Percentiles rank a stretch among this genome's conserved stretches.
Evolutionary conservation across 83 land plant species (phyloP).

Genomic region (Isoetes engelmannii): DNA sequence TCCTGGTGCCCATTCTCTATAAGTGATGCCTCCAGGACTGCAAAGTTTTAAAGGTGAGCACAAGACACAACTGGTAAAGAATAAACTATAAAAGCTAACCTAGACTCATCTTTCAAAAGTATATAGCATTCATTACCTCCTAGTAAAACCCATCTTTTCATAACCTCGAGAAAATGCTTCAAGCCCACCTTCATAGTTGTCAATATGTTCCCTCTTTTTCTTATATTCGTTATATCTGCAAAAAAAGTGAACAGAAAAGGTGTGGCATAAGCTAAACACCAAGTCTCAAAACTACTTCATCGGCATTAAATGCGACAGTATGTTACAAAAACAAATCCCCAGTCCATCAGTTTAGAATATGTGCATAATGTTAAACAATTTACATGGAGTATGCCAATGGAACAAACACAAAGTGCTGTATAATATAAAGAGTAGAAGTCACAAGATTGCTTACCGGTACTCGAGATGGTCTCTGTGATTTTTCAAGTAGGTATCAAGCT

Average conservation of each 20-base stretch:
- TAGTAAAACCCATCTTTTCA: conserved; percentile 76
- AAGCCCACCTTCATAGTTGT: conserved; percentile 79
- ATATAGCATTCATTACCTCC: conserved; percentile 38
- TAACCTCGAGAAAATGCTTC: conserved; percentile 86
- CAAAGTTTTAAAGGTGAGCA: conserved; percentile 10
- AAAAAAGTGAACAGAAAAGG: not conserved
- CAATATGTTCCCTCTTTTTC: conserved; percentile 54
- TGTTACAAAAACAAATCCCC: not conserved
- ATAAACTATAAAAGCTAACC: too few species aligned
- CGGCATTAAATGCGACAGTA: not conserved
- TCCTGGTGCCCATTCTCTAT: conserved; percentile 95
- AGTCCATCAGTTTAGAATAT: not conserved
- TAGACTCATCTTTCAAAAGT: too few species aligned
- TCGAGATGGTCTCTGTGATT: conserved; percentile 63
- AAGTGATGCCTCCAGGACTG: conserved; percentile 72
- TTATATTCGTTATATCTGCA: conserved; percentile 63
- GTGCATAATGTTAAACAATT: not conserved
- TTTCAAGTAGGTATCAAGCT: conserved; percentile 58
- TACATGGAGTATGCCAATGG: conserved; percentile 1
- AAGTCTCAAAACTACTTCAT: not conserved
- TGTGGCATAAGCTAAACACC: not conserved
- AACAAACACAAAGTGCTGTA: conserved; percentile 1
- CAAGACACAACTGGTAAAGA: not conserved
- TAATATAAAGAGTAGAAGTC: not conserved
- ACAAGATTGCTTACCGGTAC: conserved; percentile 45